Percentiles rank a stretch among this genome's conserved stretches.
phyloP scores from a whole-genome alignment of 371 early-diverging fungal species.

The Mortierella sp. region DNA sequence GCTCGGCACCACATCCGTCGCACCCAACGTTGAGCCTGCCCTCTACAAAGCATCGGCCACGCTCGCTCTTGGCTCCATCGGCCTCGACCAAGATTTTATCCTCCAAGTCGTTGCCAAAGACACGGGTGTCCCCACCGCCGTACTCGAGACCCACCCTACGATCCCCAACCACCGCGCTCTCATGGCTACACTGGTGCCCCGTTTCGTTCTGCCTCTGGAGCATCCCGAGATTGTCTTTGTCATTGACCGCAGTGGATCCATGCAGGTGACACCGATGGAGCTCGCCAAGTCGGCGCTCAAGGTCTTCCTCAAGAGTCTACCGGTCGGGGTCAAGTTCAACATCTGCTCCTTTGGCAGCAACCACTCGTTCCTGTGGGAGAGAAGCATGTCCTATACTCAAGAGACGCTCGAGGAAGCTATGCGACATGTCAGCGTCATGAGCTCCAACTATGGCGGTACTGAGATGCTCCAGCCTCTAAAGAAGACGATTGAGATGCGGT shows the following conservation, averaged over 20 bases:
- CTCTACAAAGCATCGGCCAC: slow-evolving; percentile 29
- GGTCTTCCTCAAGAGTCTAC: slow-evolving; percentile 62
- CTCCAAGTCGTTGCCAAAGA: slow-evolving; percentile 48
- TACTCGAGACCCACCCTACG: slow-evolving; percentile 59
- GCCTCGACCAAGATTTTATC: slow-evolving; percentile 53
- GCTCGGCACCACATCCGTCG: slow-evolving; percentile 37
- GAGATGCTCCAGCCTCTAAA: slow-evolving; percentile 58
- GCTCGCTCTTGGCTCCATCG: slow-evolving; percentile 19
- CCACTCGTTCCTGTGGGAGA: slow-evolving; percentile 57
- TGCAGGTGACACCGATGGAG: slow-evolving; percentile 29
- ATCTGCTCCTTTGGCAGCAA: slow-evolving; percentile 63
- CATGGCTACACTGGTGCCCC: slow-evolving; percentile 62
- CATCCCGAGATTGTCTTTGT: slow-evolving; percentile 63
- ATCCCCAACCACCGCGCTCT: slow-evolving; percentile 53
- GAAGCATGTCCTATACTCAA: slow-evolving; percentile 50
- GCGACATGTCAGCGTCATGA: slow-evolving; percentile 31
- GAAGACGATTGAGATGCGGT: slow-evolving; percentile 41
- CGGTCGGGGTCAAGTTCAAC: slow-evolving; percentile 61
- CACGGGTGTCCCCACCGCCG: slow-evolving; percentile 50
- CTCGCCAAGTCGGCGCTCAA: slow-evolving; percentile 41
- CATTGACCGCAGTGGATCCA: slow-evolving; percentile 61
- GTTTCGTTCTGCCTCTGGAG: slow-evolving; percentile 57
- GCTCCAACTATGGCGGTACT: slow-evolving; percentile 64
- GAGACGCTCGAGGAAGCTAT: slow-evolving; percentile 51
- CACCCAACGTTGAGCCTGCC: slow-evolving; percentile 29